Evolutionary conservation across 1,284 basidiomycete genomes (phyloP).

Genomic region (Golubevia pallescens): DNA sequence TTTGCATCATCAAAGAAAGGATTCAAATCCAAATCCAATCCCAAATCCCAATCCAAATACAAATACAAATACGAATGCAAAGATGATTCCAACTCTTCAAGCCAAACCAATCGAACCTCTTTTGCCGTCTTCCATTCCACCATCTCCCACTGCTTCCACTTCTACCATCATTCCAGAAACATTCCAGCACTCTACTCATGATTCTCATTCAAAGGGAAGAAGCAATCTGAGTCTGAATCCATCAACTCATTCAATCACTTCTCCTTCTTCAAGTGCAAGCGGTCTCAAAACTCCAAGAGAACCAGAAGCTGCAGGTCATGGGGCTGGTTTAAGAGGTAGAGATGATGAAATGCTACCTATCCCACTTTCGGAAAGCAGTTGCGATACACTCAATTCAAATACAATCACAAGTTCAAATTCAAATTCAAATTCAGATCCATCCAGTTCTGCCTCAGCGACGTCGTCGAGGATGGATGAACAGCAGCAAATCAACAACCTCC

Average conservation of each 20-base stretch:
- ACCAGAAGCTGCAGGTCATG: conserved; percentile 12
- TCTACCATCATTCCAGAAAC: neutral
- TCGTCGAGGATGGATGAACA: neutral
- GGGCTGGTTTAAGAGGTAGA: conserved; percentile 11
- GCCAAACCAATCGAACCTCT: no score
- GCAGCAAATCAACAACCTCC: neutral
- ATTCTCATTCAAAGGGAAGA: neutral
- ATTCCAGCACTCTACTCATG: neutral
- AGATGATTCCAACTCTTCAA: no score
- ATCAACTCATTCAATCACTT: conserved; percentile 21
- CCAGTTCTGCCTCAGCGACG: neutral
- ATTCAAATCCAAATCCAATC: no score
- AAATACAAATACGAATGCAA: no score
- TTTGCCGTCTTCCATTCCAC: no score
- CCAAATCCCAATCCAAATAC: no score
- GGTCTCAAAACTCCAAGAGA: conserved; percentile 5
- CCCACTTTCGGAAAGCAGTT: neutral
- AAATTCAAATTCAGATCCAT: neutral
- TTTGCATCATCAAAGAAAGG: no score
- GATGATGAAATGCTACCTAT: conserved; percentile 4
- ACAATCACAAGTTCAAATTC: neutral
- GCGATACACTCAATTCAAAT: neutral
- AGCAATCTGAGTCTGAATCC: conserved; percentile 7
- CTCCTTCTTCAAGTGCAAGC: conserved; percentile 1
- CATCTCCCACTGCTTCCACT: no score